Percentiles rank a stretch among this genome's conserved stretches.
These are phyloP conservation scores for Coemansia sp. DNA, from an alignment of 192 early-diverging fungal species.

Conservation along the genomic window DNA sequence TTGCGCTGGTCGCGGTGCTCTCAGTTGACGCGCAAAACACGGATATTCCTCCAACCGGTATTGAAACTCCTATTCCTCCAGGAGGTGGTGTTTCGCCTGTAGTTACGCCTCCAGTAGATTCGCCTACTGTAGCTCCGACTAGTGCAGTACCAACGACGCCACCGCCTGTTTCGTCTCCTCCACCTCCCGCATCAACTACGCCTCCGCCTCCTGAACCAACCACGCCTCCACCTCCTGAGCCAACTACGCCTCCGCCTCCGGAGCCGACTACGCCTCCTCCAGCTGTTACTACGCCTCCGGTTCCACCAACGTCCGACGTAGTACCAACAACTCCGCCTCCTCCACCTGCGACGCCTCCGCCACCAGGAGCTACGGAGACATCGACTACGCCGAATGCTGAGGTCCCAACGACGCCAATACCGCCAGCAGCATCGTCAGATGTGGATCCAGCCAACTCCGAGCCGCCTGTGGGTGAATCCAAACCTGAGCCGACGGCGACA, in stretches of 20 bases:
- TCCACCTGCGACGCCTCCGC: neutral
- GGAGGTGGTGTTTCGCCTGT: neutral
- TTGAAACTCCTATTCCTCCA: neutral
- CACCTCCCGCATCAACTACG: neutral
- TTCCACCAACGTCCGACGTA: neutral
- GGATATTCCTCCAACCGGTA: neutral
- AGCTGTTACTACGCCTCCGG: neutral
- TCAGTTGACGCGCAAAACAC: neutral
- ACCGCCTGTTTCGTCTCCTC: neutral
- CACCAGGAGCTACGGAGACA: neutral
- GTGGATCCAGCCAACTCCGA: neutral
- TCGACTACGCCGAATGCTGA: neutral
- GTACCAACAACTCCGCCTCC: neutral
- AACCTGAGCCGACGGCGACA: neutral
- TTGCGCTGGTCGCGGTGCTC: slow-evolving; percentile 5
- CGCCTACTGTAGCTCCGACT: neutral
- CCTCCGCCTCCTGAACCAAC: neutral
- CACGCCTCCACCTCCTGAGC: neutral
- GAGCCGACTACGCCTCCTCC: neutral
- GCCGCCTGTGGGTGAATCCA: neutral
- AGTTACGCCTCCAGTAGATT: neutral
- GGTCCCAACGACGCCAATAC: neutral
- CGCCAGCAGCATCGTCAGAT: neutral
- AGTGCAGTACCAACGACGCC: neutral
- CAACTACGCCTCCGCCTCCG: neutral